Conservation (phyloP, 345 rosid genomes). For the Jatropha curcas region DNA sequence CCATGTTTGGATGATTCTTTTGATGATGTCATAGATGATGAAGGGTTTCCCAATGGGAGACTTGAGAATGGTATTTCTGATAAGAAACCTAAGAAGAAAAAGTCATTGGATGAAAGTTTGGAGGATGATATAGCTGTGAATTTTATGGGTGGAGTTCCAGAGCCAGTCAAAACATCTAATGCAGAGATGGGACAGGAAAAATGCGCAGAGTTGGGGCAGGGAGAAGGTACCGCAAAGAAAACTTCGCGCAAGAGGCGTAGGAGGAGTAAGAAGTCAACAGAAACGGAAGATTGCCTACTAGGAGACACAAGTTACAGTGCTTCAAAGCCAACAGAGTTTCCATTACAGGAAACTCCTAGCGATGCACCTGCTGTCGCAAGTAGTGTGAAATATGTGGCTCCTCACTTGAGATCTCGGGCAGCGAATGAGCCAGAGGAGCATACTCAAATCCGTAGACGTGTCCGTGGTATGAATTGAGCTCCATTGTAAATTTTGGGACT, state of each 20-base stretch:
- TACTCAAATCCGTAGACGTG: conserved; percentile 58
- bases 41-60: conserved; percentile 17
- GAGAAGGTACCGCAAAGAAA: conserved; percentile 4
- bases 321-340: no score
- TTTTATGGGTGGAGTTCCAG: conserved; percentile 12
- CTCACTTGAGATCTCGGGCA: conserved; percentile 60
- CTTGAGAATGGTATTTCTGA: neutral
- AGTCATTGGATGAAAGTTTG: conserved; percentile 1
- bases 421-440: conserved; percentile 67
- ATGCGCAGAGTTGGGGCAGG: conserved; percentile 17
- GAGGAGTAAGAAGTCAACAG: conserved; percentile 35
- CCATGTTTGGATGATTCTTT: conserved; percentile 43
- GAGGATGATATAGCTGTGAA: conserved; percentile 8
- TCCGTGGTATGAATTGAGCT: conserved; percentile 60
- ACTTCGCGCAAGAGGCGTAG: conserved; percentile 9
- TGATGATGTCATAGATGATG: conserved; percentile 23
- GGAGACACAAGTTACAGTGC: no score
- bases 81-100: conserved; percentile 16
- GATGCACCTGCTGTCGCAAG: conserved; percentile 25
- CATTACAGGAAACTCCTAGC: conserved; percentile 27
- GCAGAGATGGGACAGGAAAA: conserved; percentile 17
- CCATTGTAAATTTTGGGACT: conserved; percentile 9
- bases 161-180: conserved; percentile 6
- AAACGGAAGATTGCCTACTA: conserved; percentile 24
- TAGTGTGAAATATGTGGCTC: conserved; percentile 64